A percentile compares a stretch with the other conserved stretches of the same genome.
Evolutionary conservation across 2,329 filamentous ascomycete species (phyloP).

Genomic region (Hypoxylon sp.): DNA sequence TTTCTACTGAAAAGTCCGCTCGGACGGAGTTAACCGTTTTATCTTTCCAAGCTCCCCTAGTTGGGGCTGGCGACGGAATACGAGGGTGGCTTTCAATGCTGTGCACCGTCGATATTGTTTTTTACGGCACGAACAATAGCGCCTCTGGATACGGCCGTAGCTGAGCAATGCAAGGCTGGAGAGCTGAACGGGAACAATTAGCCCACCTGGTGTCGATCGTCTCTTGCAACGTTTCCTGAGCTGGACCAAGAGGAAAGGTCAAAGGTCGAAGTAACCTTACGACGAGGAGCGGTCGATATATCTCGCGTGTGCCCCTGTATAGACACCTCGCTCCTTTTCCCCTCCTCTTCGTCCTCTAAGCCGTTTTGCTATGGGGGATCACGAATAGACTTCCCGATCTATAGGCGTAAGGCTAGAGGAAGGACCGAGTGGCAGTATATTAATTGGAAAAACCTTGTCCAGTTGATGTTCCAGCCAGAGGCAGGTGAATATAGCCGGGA

Average conservation of each 20-base stretch:
- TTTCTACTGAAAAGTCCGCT: slow-evolving; percentile 2
- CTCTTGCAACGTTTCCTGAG: slow-evolving; percentile 33
- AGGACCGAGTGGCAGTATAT: slow-evolving; percentile 47
- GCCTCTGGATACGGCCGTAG: slow-evolving; percentile 23
- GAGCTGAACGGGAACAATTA: slow-evolving; percentile 44
- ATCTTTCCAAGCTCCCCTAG: slow-evolving; percentile 7
- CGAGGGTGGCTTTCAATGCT: slow-evolving; percentile 37
- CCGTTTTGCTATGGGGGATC: slow-evolving; percentile 34
- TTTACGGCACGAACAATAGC: slow-evolving; percentile 27
- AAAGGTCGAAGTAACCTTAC: slow-evolving; percentile 35
- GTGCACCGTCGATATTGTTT: slow-evolving; percentile 33
- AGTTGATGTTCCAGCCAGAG: slow-evolving; percentile 43
- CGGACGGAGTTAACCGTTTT: slow-evolving; percentile 15
- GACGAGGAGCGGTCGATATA: slow-evolving; percentile 47
- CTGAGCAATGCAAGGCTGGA: slow-evolving; percentile 42
- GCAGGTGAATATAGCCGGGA: slow-evolving; percentile 49
- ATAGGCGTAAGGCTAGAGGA: slow-evolving; percentile 41
- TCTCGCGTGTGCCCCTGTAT: slow-evolving; percentile 38
- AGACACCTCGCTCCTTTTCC: slow-evolving; percentile 10
- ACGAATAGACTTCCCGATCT: slow-evolving; percentile 40
- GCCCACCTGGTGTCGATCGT: slow-evolving; percentile 46
- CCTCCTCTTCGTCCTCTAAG: slow-evolving; percentile 41
- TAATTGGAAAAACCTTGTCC: slow-evolving; percentile 46
- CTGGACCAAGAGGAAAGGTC: slow-evolving; percentile 28
- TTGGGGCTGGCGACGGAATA: slow-evolving; percentile 30